Conservation (phyloP, 2,329 filamentous ascomycete genomes). For the Botrytis galanthina region DNA sequence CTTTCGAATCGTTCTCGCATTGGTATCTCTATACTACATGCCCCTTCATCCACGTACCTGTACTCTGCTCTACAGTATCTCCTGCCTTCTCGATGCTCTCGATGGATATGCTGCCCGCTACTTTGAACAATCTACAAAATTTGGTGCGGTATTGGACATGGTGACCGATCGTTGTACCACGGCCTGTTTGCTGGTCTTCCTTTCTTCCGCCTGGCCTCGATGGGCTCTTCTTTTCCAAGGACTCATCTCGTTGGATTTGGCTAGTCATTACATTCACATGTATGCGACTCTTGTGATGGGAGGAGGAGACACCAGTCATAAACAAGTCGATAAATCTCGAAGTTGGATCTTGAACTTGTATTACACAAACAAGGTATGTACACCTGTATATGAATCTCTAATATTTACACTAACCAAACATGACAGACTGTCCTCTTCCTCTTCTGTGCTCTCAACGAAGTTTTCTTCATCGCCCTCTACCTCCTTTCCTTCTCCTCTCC, state of each 20-base stretch:
- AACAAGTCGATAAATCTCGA: conserved; percentile 84
- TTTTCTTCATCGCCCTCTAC: conserved; percentile 98
- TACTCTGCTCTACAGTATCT: conserved; percentile 85
- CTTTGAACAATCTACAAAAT: conserved; percentile 88
- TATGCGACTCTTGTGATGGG: conserved; percentile 90
- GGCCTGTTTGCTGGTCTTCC: conserved; percentile 88
- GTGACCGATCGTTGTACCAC: conserved; percentile 98
- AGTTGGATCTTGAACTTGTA: conserved; percentile 92
- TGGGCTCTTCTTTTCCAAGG: conserved; percentile 95
- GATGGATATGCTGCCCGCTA: conserved; percentile 89
- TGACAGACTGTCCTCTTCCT: conserved; percentile 81
- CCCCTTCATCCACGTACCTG: conserved; percentile 96
- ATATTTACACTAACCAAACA: conserved; percentile 13
- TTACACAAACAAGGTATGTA: conserved; percentile 89
- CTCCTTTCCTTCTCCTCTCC: conserved; percentile 96
- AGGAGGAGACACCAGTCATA: conserved; percentile 77
- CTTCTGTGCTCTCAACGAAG: conserved; percentile 86
- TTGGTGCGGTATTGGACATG: conserved; percentile 97
- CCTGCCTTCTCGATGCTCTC: conserved; percentile 90
- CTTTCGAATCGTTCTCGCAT: conserved; percentile 72
- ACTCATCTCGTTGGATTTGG: conserved; percentile 86
- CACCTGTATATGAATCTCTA: conserved; percentile 5
- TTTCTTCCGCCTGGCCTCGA: conserved; percentile 89
- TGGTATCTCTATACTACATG: conserved; percentile 98
- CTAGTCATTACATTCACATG: conserved; percentile 99